phyloP scores from a whole-genome alignment of 176 grass and related monocot genomes.

The Metroxylon sagu region DNA sequence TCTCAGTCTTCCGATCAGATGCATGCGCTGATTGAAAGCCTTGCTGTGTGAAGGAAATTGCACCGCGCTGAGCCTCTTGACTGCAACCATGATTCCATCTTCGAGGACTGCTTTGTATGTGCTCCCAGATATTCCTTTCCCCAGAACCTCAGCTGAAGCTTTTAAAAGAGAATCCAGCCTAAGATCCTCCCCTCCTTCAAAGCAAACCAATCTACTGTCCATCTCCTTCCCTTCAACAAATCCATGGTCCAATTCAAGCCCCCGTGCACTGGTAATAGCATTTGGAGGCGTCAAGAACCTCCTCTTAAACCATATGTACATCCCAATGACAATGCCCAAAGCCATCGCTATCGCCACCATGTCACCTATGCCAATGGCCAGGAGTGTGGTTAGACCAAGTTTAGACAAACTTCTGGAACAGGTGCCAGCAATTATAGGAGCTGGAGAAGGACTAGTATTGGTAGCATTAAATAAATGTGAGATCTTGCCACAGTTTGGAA shows the following conservation, averaged over 20 bases:
- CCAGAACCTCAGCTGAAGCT: constrained; percentile 64
- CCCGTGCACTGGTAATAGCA: constrained; percentile 2
- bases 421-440: neutral
- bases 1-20: constrained; percentile 46
- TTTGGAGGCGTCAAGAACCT: constrained; percentile 27
- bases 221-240: constrained; percentile 20
- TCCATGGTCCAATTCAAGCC: constrained; percentile 18
- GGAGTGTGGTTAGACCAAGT: constrained; percentile 26
- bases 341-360: constrained; percentile 31
- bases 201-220: constrained; percentile 37
- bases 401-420: constrained; percentile 16
- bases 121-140: constrained; percentile 72
- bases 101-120: constrained; percentile 67
- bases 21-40: constrained; percentile 60
- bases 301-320: constrained; percentile 45
- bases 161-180: constrained; percentile 60
- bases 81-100: constrained; percentile 55
- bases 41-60: constrained; percentile 47
- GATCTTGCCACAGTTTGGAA: constrained; percentile 27
- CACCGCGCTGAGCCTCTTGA: constrained; percentile 67
- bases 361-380: constrained; percentile 46
- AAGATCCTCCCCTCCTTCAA: constrained; percentile 66
- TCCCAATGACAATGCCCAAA: constrained; percentile 20
- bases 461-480: constrained; percentile 13
- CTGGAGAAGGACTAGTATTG: constrained; percentile 1